These are phyloP conservation scores for Penicillium sp. DNA, from an alignment of 2,329 filamentous ascomycete genomes.

Conservation along the genomic window DNA sequence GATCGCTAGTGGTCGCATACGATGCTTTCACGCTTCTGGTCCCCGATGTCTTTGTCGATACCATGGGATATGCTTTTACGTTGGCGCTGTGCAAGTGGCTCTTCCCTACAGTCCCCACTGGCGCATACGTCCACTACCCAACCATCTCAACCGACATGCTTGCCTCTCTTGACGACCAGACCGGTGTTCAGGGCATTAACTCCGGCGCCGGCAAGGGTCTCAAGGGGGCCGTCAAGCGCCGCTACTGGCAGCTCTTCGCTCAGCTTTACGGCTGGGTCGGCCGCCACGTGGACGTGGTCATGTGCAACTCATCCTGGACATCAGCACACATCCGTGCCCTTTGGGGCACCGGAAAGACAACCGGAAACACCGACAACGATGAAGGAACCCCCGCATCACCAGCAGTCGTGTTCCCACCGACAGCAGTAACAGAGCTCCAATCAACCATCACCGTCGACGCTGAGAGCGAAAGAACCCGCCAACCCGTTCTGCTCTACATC, in stretches of 20 bases:
- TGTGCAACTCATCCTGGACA: conserved; percentile 98
- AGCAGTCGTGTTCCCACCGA: conserved; percentile 84
- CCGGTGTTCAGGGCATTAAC: conserved; percentile 71
- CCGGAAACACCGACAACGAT: conserved; percentile 41
- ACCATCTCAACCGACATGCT: conserved; percentile 99
- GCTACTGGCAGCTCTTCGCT: conserved; percentile 88
- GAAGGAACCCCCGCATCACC: conserved; percentile 23
- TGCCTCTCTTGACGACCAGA: conserved; percentile 68
- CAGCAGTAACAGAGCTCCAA: conserved; percentile 82
- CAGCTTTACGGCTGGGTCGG: conserved; percentile 79
- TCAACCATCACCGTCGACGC: conserved; percentile 69
- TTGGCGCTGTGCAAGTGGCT: conserved; percentile 79
- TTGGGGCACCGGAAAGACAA: conserved; percentile 62
- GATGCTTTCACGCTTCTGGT: conserved; percentile 91
- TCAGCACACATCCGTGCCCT: conserved; percentile 76
- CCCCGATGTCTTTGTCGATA: conserved; percentile 93
- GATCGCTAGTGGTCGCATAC: conserved; percentile 82
- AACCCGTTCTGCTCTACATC: conserved; percentile 81
- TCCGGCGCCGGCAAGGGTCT: conserved; percentile 75
- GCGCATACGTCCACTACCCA: conserved; percentile 95
- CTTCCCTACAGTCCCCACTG: conserved; percentile 78
- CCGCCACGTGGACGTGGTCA: conserved; percentile 82
- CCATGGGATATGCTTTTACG: conserved; percentile 95
- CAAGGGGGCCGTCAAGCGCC: conserved; percentile 69
- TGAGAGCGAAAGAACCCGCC: conserved; percentile 67